Base-by-base conservation (phyloP, 768 basidiomycete species). In the Asterophora parasitica region DNA sequence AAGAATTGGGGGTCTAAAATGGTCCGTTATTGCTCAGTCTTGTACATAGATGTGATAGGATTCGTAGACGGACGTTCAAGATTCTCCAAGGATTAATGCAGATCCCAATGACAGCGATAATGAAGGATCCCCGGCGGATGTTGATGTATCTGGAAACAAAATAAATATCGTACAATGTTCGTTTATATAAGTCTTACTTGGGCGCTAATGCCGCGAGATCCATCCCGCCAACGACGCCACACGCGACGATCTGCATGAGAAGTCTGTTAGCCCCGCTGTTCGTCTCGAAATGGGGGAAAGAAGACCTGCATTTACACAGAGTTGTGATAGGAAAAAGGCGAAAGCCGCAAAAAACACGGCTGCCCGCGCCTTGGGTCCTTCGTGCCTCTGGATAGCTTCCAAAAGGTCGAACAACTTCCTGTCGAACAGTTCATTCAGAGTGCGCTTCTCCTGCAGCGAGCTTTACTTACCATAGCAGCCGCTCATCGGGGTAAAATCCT, bases 201-300 rank as follows among this genome's bases (percentile, higher is more conserved):
- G 65, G 65, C 0, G 63, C 40, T 1, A 67, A 41, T 1, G 64
- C 62, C 8, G 65, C 58, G 3, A 65, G 52, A 39, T 67, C 64
- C 61, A 65, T 67, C 9, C 64, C 65, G 2, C 65, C 65, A n/a
- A 67, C 65, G 1, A 65, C 60, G 2, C 62, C 64, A 34, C 60
- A 63, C 7, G 63, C 64, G 17, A 63, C 61, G 15, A 63, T 50
- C 61, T 62, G 20, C 2, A 23, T 20, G 23, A 28, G 9, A 7
- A 30, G 2, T 17, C 26, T 20, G 17, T 16, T 13, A 26, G 28
- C 12, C 3, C 8, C 8, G 36, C 33, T 17, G 11, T n/a, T 19
- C 12, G 4, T 2, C 1, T 44, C 12, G 1, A 39, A 26, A 13
- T 7, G 11, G 10, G n/a, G 7, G 11, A 13, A 9, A 4, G 4